A percentile compares a stretch with the other conserved stretches of the same genome.
These are phyloP conservation scores for Fomitopsis pulvina DNA, from an alignment of 768 basidiomycete species.

Conservation along the genomic window DNA sequence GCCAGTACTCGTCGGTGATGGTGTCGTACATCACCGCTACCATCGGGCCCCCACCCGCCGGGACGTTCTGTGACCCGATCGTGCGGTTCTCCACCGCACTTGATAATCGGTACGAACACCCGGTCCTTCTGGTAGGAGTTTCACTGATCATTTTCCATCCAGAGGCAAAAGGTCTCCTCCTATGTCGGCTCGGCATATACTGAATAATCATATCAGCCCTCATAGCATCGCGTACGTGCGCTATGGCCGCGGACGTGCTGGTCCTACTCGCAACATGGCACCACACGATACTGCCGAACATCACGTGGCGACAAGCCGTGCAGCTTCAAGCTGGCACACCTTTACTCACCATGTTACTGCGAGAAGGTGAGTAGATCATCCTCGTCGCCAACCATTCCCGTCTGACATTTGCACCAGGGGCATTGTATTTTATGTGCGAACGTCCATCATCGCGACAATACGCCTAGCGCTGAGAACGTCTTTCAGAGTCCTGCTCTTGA, in stretches of 20 bases:
- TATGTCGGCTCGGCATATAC: not conserved
- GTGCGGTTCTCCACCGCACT: not conserved
- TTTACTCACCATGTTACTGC: not conserved
- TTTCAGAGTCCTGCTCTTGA: not conserved
- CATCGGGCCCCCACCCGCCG: not conserved
- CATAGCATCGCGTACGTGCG: not conserved
- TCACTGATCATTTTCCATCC: not conserved
- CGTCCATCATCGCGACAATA: not conserved
- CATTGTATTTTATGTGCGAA: constrained; percentile 1
- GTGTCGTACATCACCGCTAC: not conserved
- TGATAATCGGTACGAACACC: not conserved
- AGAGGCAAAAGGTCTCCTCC: not conserved
- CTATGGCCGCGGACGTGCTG: not conserved
- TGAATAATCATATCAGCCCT: not conserved
- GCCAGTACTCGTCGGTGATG: not conserved
- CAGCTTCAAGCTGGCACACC: not conserved
- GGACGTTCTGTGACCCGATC: not conserved
- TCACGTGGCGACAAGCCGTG: not conserved
- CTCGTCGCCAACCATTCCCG: not conserved
- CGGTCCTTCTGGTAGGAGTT: not conserved
- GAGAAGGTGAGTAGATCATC: not conserved
- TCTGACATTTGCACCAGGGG: not conserved
- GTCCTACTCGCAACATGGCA: constrained; percentile 1
- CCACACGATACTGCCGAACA: not conserved
- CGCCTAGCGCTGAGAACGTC: not conserved